Conservation (phyloP, 345 rosid genomes). For the Populus deltoides region DNA sequence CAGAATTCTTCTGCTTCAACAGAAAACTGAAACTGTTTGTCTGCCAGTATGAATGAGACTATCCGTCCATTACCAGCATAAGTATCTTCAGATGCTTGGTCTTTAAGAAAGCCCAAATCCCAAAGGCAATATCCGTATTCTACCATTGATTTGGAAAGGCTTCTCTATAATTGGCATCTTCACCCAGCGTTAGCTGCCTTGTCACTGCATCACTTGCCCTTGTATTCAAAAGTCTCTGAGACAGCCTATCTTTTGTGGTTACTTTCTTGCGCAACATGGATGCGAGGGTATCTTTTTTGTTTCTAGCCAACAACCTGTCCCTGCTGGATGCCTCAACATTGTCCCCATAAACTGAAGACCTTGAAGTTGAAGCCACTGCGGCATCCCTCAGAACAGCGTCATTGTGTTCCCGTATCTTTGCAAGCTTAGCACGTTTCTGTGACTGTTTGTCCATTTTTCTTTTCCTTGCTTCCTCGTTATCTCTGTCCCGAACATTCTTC, state of each 20-base stretch:
- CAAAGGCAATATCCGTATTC: constrained; percentile 8
- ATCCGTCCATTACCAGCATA: not conserved
- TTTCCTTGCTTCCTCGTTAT: constrained; percentile 49
- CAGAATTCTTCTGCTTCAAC: not conserved
- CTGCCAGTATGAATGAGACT: not conserved
- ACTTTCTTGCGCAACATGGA: constrained; percentile 61
- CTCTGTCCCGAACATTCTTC: constrained; percentile 58
- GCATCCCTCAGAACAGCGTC: constrained; percentile 69
- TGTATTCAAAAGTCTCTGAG: constrained; percentile 50
- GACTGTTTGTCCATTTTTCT: constrained; percentile 49
- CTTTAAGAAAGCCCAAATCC: not conserved
- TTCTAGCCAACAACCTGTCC: constrained; percentile 35
- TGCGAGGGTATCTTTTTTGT: constrained; percentile 60
- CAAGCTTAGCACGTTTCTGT: constrained; percentile 64
- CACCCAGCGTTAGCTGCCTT: constrained; percentile 48
- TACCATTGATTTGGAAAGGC: constrained; percentile 88
- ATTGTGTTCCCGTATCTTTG: constrained; percentile 72
- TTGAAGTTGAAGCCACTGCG: constrained; percentile 73
- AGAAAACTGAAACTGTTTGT: not conserved
- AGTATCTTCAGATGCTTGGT: not conserved
- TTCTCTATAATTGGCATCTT: constrained; percentile 60
- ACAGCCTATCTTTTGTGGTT: constrained; percentile 60
- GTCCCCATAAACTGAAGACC: constrained; percentile 46
- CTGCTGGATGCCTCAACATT: constrained; percentile 32
- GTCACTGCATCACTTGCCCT: constrained; percentile 45